phyloP scores from a whole-genome alignment of 2,329 filamentous ascomycete genomes.

The Sporothrix protearum region DNA sequence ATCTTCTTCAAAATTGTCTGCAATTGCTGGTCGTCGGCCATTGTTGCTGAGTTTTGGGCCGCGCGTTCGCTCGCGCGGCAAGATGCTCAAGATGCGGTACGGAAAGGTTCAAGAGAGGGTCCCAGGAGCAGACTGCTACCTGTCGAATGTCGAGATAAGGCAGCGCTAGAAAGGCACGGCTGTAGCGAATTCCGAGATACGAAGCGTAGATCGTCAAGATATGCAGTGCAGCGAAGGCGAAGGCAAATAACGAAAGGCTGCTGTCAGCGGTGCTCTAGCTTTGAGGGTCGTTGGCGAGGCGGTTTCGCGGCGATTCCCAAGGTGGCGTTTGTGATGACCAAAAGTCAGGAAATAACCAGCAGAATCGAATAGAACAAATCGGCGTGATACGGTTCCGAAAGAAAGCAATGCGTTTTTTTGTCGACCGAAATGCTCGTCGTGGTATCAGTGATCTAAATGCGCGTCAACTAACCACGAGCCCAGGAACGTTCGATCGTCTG shows the following conservation, averaged over 20 bases:
- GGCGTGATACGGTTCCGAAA: neutral
- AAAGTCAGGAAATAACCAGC: neutral
- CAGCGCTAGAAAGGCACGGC: neutral
- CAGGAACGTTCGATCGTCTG: neutral
- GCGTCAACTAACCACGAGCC: neutral
- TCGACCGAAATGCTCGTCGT: neutral
- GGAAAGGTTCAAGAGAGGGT: neutral
- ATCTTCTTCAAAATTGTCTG: constrained; percentile 94
- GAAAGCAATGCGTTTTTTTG: neutral
- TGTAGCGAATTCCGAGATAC: neutral
- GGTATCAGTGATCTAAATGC: neutral
- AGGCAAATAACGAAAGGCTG: neutral
- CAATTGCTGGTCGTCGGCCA: constrained; percentile 63
- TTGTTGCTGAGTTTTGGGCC: constrained; percentile 39
- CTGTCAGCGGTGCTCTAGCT: neutral
- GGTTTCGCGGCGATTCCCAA: neutral
- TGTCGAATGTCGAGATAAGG: neutral
- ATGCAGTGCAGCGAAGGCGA: neutral
- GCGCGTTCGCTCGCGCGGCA: constrained; percentile 25
- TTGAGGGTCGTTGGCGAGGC: neutral
- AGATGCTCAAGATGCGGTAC: neutral
- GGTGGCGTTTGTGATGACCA: constrained; percentile 15
- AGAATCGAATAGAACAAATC: neutral
- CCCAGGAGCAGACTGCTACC: neutral
- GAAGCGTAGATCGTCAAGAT: neutral